Percentiles rank a stretch among this genome's conserved stretches.
These are phyloP conservation scores for Sporopachydermia cereana DNA, from an alignment of 1,139 yeast species.

Conservation along the genomic window DNA sequence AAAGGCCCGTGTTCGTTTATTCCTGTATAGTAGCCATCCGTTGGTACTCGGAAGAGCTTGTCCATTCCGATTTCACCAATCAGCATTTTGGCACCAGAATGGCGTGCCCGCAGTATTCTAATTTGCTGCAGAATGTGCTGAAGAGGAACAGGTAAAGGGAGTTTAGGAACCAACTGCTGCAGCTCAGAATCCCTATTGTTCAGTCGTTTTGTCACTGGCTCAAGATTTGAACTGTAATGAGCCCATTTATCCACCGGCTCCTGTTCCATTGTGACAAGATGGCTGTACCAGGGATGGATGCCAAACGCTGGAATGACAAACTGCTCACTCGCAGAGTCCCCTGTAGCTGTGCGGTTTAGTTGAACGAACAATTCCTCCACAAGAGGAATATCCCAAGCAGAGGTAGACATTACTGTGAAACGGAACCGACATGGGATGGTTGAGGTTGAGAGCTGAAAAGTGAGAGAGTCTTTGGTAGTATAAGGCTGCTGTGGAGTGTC, in stretches of 20 bases:
- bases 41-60: constrained; percentile 58
- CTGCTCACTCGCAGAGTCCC: too few species aligned
- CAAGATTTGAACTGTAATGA: constrained; percentile 47
- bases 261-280: constrained; percentile 35
- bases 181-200: constrained; percentile 14
- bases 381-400: constrained; percentile 23
- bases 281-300: constrained; percentile 85
- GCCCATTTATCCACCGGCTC: constrained; percentile 17
- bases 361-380: constrained; percentile 21
- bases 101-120: constrained; percentile 18
- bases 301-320: constrained; percentile 69
- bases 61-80: constrained; percentile 93
- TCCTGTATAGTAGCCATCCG: constrained; percentile 42
- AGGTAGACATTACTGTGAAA: constrained; percentile 27
- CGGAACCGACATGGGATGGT: background rate
- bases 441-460: background rate
- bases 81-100: constrained; percentile 20
- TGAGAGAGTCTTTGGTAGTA: too few species aligned
- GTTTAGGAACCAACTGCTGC: constrained; percentile 30
- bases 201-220: constrained; percentile 24
- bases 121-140: constrained; percentile 27
- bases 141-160: constrained; percentile 55
- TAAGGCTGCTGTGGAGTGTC: too few species aligned
- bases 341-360: constrained; percentile 18
- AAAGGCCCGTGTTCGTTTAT: constrained; percentile 13